phyloP scores from a whole-genome alignment of 176 grass and related monocot species.

The Pontederia crassipes region DNA sequence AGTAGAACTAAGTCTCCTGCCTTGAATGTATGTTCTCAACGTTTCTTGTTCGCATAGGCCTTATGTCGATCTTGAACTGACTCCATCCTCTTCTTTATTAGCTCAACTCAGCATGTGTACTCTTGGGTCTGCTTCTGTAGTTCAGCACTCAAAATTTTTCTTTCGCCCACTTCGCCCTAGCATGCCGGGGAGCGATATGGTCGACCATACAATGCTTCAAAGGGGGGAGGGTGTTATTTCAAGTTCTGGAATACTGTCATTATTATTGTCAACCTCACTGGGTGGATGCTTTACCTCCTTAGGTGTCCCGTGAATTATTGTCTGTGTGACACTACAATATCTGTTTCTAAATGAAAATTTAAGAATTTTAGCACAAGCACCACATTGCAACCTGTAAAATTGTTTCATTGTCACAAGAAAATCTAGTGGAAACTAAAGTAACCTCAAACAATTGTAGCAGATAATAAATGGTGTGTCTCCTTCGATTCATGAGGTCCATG shows the following conservation, averaged over 20 bases:
- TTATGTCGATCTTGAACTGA: too few species aligned
- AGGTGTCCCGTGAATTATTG: not conserved
- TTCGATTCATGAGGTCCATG: too few species aligned
- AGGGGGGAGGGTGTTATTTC: slow-evolving; percentile 4
- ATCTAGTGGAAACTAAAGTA: slow-evolving; percentile 59
- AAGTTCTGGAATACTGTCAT: slow-evolving; percentile 2
- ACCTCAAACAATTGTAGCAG: slow-evolving; percentile 47
- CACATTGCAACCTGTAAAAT: slow-evolving; percentile 49
- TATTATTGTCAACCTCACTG: slow-evolving; percentile 18
- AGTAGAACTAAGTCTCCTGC: too few species aligned
- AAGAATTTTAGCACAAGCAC: slow-evolving; percentile 52
- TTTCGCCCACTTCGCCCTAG: too few species aligned
- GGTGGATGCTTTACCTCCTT: not conserved
- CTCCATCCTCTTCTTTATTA: too few species aligned
- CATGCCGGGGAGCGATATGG: too few species aligned
- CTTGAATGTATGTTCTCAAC: too few species aligned
- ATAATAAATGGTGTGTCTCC: slow-evolving; percentile 75
- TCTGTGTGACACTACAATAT: slow-evolving; percentile 22
- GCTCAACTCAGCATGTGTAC: too few species aligned
- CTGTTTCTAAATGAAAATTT: slow-evolving; percentile 56
- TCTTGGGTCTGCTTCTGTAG: too few species aligned
- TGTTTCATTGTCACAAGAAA: slow-evolving; percentile 43
- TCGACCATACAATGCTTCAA: too few species aligned
- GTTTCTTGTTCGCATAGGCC: too few species aligned
- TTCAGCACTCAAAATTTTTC: too few species aligned